Evolutionary conservation across 495 filamentous ascomycete species (phyloP), one percentile per base, ranked within the genome.

Genomic region (Xylaria intraflava): DNA sequence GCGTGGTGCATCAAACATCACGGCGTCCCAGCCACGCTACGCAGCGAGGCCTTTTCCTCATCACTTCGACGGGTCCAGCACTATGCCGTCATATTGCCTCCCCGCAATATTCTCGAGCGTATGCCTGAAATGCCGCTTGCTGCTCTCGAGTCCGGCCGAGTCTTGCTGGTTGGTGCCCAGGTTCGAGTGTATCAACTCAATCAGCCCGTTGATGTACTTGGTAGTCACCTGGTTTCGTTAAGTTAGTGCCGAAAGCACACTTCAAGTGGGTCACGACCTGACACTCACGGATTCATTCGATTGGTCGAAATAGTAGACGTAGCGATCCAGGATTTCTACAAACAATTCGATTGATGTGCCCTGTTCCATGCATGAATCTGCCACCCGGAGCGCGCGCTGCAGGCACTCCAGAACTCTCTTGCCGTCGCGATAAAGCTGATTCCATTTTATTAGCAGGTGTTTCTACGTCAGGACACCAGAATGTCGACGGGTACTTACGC

Each of bases 331-430:
- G 55, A 98, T 97, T 72, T 98, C 93, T 44, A 98, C 93, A 64
- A 98, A 98, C 36, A 98, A 77, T 71, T 98, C 93, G 22, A 97
- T 90, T 2, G 89, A 95, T 2, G 96, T 95, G 8, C 90, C 90
- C n/a, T 90, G 91, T 69, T 98, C 93, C 93, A 98, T 98, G 72
- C 93, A 98, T 6, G 93, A 93, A 69, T 98, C 93, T 2, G 93
- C 93, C 7, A 98, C 93, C 45, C 93, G 87, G 19, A 97, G 83
- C 17, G 93, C 94, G 50, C 93, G 87, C 68, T 97, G 93, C 14
- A 98, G 77, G 66, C 93, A 98, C 68, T 98, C 93, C 12, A 98
- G 79, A 6, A 98, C 93, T 30, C 93, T 83, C 70, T 97, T 97
- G 14, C 94, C 94, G 60, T 98, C 93, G 38, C 92, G 92, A 69